These are phyloP conservation scores for Cladosporium sp. DNA, from an alignment of 2,329 filamentous ascomycete genomes.

Conservation along the genomic window DNA sequence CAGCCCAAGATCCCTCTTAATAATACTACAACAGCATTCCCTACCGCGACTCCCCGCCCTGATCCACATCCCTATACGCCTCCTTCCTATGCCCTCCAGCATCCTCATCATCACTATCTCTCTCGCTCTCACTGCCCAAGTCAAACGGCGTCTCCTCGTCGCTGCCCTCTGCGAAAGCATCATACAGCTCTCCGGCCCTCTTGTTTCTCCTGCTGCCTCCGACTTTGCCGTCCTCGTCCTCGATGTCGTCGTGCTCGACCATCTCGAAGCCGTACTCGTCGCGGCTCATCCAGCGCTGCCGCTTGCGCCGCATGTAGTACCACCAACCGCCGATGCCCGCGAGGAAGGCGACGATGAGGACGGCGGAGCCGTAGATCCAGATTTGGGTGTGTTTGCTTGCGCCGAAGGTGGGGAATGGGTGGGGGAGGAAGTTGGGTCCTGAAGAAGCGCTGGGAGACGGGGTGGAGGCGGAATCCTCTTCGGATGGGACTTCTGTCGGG, in stretches of 20 bases:
- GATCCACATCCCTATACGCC: constrained; percentile 19
- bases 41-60: background rate
- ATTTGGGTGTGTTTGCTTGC: constrained; percentile 79
- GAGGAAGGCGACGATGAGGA: constrained; percentile 82
- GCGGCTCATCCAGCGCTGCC: constrained; percentile 49
- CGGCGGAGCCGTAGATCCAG: constrained; percentile 87
- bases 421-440: constrained; percentile 62
- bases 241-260: constrained; percentile 69
- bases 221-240: constrained; percentile 36
- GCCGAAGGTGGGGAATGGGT: constrained; percentile 84
- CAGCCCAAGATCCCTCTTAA: background rate
- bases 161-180: constrained; percentile 92
- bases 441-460: constrained; percentile 22
- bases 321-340: constrained; percentile 66
- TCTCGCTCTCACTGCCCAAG: constrained; percentile 19
- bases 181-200: constrained; percentile 85
- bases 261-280: constrained; percentile 94
- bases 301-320: constrained; percentile 66
- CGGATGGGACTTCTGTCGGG: constrained; percentile 1
- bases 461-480: constrained; percentile 19
- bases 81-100: constrained; percentile 10
- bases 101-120: constrained; percentile 15
- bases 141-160: constrained; percentile 49
- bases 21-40: background rate
- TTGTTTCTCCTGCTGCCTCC: constrained; percentile 42